A percentile compares a stretch with the other conserved stretches of the same genome.
phyloP scores from a whole-genome alignment of 1,139 yeast species.

The Hanseniaspora uvarum region DNA sequence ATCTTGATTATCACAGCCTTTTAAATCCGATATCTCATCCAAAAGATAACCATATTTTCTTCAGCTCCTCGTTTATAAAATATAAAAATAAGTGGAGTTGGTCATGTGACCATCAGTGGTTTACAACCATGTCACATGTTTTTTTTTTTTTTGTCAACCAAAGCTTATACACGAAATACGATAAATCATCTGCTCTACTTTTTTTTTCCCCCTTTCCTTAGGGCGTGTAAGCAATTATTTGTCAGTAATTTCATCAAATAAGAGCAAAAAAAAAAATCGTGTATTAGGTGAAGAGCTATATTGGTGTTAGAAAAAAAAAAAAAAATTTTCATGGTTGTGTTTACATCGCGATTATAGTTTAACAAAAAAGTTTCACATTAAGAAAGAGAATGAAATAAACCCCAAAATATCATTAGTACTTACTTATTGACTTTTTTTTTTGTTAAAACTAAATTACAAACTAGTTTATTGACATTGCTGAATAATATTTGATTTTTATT shows the following conservation, averaged over 20 bases:
- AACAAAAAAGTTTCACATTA: not conserved
- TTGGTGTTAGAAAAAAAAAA: not conserved
- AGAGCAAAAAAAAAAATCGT: not conserved
- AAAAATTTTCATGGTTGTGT: not conserved
- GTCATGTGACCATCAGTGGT: not conserved
- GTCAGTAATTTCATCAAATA: not conserved
- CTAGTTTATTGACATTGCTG: not conserved
- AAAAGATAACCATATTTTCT: too few relatives aligned
- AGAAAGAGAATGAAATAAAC: not conserved
- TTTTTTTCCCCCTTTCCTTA: not conserved
- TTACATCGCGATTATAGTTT: not conserved
- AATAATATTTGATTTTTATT: not conserved
- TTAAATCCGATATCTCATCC: too few relatives aligned
- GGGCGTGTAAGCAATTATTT: not conserved
- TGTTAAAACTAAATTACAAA: not conserved
- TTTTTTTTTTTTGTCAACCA: not conserved
- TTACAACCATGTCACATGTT: not conserved
- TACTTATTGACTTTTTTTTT: not conserved
- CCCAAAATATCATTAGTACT: not conserved
- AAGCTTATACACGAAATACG: not conserved
- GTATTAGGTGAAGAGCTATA: not conserved
- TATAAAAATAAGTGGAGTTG: not conserved
- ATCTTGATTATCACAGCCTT: too few relatives aligned
- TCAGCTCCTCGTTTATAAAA: not conserved
- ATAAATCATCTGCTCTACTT: not conserved